Conservation (phyloP, 2,329 filamentous ascomycete genomes). For the Fusarium zealandicum region DNA sequence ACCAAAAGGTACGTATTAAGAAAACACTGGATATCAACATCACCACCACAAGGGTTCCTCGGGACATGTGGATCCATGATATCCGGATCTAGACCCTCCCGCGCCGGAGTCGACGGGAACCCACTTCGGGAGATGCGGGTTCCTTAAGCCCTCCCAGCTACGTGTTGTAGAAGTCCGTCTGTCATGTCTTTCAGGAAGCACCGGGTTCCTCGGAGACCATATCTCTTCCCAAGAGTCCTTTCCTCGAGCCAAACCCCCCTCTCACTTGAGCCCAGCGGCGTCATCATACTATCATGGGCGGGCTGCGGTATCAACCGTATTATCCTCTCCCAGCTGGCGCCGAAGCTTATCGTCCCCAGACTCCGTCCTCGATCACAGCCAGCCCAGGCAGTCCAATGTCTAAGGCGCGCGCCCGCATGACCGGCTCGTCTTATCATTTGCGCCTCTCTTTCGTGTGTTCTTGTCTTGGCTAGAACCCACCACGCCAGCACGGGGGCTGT, state of each 20-base stretch:
- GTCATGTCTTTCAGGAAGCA: not conserved
- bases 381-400: too few species aligned
- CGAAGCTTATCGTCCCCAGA: constrained; percentile 19
- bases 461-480: too few species aligned
- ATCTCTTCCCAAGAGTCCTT: too few species aligned
- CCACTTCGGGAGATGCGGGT: constrained; percentile 2
- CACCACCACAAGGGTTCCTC: not conserved
- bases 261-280: too few species aligned
- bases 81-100: not conserved
- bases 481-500: too few species aligned
- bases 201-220: not conserved
- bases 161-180: not conserved
- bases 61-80: constrained; percentile 4
- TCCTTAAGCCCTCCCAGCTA: too few species aligned
- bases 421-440: not conserved
- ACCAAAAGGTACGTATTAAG: too few species aligned
- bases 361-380: constrained; percentile 9
- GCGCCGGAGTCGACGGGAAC: not conserved
- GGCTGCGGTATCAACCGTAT: not conserved
- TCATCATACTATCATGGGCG: constrained; percentile 15
- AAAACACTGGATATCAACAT: too few species aligned
- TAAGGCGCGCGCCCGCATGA: not conserved
- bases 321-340: not conserved
- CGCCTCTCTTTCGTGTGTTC: not conserved
- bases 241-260: too few species aligned